Evolutionary conservation across 768 basidiomycete genomes (phyloP).

Genomic region (Xerocomellus dryophilus): DNA sequence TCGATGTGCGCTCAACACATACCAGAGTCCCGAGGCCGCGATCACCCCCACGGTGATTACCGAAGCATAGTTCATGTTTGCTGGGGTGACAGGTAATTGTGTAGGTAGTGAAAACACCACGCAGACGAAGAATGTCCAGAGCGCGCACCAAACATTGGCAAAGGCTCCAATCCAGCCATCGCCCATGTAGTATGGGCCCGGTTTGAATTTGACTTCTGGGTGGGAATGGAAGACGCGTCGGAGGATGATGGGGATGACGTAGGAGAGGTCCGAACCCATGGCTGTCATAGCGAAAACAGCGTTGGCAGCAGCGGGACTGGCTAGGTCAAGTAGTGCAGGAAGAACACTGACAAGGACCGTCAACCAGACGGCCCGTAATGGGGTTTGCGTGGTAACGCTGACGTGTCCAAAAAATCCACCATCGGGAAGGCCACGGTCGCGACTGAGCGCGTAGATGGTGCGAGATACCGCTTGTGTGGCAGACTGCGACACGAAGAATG

Average conservation of each 20-base stretch:
- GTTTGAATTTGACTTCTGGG: conserved; percentile 56
- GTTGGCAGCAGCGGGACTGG: conserved; percentile 48
- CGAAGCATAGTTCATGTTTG: conserved; percentile 53
- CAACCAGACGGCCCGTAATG: conserved; percentile 54
- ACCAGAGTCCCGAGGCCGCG: conserved; percentile 43
- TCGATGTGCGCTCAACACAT: conserved; percentile 47
- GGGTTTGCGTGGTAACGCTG: conserved; percentile 47
- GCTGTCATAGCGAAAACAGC: conserved; percentile 59
- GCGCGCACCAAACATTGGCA: conserved; percentile 44
- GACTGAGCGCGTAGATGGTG: conserved; percentile 57
- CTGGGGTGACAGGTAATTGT: conserved; percentile 42
- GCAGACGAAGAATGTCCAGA: conserved; percentile 45
- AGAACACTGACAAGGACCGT: conserved; percentile 44
- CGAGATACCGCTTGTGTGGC: conserved; percentile 55
- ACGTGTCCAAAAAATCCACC: conserved; percentile 54
- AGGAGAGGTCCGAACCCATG: conserved; percentile 50
- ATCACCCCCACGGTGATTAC: conserved; percentile 31
- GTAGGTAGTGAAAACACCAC: conserved; percentile 53
- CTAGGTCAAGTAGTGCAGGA: conserved; percentile 49
- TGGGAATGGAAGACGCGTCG: conserved; percentile 51
- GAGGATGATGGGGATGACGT: conserved; percentile 55
- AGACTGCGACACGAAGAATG: conserved; percentile 54
- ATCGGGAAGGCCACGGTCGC: conserved; percentile 55
- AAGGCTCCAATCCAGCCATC: conserved; percentile 45
- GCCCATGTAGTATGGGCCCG: conserved; percentile 62